Conservation (phyloP, 345 rosid genomes). For the Dipteronia dyeriana region DNA sequence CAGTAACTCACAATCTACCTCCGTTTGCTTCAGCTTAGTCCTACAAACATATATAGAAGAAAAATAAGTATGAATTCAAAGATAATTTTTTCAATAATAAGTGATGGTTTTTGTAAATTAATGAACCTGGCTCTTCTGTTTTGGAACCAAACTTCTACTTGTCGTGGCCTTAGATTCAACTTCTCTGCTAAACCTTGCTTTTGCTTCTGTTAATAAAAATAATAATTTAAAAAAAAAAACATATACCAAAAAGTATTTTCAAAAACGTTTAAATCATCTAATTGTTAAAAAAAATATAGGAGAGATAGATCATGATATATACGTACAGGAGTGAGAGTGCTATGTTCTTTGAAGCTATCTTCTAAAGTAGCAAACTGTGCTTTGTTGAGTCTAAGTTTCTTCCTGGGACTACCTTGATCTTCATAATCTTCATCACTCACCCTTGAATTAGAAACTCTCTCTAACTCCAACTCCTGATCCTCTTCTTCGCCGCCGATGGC, state of each 20-base stretch:
- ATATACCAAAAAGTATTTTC: not conserved
- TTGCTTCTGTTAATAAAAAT: constrained; percentile 42
- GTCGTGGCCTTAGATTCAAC: constrained; percentile 68
- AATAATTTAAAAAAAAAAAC: not conserved
- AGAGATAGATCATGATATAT: constrained; percentile 13
- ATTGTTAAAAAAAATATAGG: not conserved
- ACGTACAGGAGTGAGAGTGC: constrained; percentile 62
- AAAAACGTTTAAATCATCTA: not conserved
- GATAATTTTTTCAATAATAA: constrained; percentile 12
- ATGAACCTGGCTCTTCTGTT: constrained; percentile 76
- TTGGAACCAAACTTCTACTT: constrained; percentile 86
- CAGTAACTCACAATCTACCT: constrained; percentile 54
- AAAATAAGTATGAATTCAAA: not conserved
- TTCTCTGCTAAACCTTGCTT: constrained; percentile 62
- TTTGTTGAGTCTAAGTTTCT: constrained; percentile 55
- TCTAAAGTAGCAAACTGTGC: constrained; percentile 46
- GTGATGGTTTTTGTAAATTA: not conserved
- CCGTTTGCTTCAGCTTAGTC: constrained; percentile 73
- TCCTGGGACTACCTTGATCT: constrained; percentile 43
- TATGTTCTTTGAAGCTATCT: constrained; percentile 51
- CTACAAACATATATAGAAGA: constrained; percentile 24
- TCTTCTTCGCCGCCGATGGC: constrained; percentile 30
- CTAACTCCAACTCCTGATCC: constrained; percentile 26
- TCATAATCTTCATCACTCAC: constrained; percentile 44
- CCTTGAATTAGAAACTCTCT: constrained; percentile 37